Conservation (phyloP, 768 basidiomycete genomes). For the Pulveroboletus sp. region DNA sequence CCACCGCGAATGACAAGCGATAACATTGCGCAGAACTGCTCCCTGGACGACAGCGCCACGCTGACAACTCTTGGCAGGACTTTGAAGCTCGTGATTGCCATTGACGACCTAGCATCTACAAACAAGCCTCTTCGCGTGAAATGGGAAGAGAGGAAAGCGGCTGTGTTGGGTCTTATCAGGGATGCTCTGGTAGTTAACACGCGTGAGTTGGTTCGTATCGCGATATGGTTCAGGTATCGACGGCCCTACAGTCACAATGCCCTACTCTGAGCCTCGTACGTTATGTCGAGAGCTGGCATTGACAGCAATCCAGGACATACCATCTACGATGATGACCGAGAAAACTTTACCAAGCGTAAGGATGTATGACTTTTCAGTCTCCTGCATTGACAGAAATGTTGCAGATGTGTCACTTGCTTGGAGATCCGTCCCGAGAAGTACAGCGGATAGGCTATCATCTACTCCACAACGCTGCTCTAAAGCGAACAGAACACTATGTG, state of each 20-base stretch:
- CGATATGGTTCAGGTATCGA: background rate
- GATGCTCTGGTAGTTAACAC: slow-evolving; percentile 52
- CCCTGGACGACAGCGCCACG: slow-evolving; percentile 52
- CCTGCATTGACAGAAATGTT: background rate
- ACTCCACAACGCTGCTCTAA: slow-evolving; percentile 62
- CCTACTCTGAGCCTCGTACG: slow-evolving; percentile 54
- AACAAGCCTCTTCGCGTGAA: slow-evolving; percentile 70
- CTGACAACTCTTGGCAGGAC: slow-evolving; percentile 68
- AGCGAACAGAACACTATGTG: slow-evolving; percentile 77
- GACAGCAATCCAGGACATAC: slow-evolving; percentile 62
- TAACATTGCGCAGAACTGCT: slow-evolving; percentile 47
- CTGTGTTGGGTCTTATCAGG: slow-evolving; percentile 54
- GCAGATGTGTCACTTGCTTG: slow-evolving; percentile 79
- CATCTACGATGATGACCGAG: slow-evolving; percentile 56
- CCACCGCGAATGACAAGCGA: background rate
- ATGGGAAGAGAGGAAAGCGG: slow-evolving; percentile 58
- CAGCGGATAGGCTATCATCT: slow-evolving; percentile 78
- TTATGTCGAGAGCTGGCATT: slow-evolving; percentile 66
- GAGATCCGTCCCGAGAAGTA: slow-evolving; percentile 57
- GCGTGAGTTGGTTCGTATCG: slow-evolving; percentile 38
- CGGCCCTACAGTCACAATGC: slow-evolving; percentile 9
- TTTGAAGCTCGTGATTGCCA: slow-evolving; percentile 56
- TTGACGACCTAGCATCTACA: slow-evolving; percentile 65
- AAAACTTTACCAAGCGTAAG: slow-evolving; percentile 62
- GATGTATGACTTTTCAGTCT: background rate